Evolutionary conservation across 148 eudicot genomes (phyloP).

Genomic region (Polygonum maritimum): DNA sequence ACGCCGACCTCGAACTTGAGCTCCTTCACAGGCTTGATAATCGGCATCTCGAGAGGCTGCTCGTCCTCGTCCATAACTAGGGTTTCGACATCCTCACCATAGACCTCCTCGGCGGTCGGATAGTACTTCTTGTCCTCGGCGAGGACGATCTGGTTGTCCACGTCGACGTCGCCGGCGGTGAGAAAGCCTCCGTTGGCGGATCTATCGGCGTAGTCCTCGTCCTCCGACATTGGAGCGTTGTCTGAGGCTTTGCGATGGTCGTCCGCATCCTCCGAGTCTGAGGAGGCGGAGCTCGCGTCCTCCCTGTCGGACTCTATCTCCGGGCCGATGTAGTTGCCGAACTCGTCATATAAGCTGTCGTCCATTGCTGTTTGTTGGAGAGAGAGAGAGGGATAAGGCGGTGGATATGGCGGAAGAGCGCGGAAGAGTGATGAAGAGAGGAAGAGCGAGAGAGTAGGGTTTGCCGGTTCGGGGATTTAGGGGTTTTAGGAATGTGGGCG

Average conservation of each 20-base stretch:
- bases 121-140: conserved; percentile 97
- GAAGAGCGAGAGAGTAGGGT: background rate
- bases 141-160: conserved; percentile 74
- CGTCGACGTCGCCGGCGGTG: conserved; percentile 50
- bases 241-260: conserved; percentile 32
- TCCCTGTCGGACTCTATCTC: conserved; percentile 90
- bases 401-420: conserved; percentile 1
- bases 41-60: conserved; percentile 77
- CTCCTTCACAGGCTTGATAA: conserved; percentile 71
- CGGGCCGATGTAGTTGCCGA: conserved; percentile 98
- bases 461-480: background rate
- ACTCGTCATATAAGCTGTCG: conserved; percentile 88
- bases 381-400: conserved; percentile 10
- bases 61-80: conserved; percentile 97
- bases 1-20: conserved; percentile 88
- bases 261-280: conserved; percentile 15
- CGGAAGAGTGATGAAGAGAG: background rate
- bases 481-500: background rate
- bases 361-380: conserved; percentile 43
- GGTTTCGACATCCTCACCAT: conserved; percentile 96
- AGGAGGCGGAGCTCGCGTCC: conserved; percentile 49
- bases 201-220: conserved; percentile 31
- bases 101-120: conserved; percentile 94
- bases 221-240: conserved; percentile 41
- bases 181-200: conserved; percentile 62